Evolutionary conservation across 2,329 filamentous ascomycete species (phyloP).

Genomic region (Talaromyces sp.): DNA sequence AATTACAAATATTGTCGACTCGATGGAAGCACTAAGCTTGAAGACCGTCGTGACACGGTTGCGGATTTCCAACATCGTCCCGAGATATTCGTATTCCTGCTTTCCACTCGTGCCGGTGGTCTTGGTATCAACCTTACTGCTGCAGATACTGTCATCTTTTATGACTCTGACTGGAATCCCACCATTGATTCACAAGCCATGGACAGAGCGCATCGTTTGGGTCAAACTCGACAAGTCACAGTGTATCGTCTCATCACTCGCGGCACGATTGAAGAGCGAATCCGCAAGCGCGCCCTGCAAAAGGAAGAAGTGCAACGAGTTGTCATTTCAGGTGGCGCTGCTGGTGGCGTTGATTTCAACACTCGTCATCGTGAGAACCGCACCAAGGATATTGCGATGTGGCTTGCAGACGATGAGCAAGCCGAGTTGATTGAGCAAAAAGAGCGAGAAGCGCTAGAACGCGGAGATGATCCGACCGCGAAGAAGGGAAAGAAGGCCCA

Average conservation of each 20-base stretch:
- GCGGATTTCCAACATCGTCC: slow-evolving; percentile 91
- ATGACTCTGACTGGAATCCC: slow-evolving; percentile 99
- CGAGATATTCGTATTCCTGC: slow-evolving; percentile 93
- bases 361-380: slow-evolving; percentile 84
- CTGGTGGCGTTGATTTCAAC: slow-evolving; percentile 90
- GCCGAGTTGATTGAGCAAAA: slow-evolving; percentile 89
- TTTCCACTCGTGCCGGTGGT: slow-evolving; percentile 94
- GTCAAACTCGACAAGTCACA: slow-evolving; percentile 91
- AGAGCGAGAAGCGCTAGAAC: slow-evolving; percentile 74
- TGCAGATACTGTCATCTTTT: slow-evolving; percentile 98
- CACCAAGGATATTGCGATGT: slow-evolving; percentile 97
- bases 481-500: slow-evolving; percentile 57
- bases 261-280: slow-evolving; percentile 95
- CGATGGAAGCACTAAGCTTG: slow-evolving; percentile 93
- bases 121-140: slow-evolving; percentile 95
- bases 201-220: slow-evolving; percentile 96
- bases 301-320: slow-evolving; percentile 99
- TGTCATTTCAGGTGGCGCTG: slow-evolving; percentile 81
- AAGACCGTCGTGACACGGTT: slow-evolving; percentile 93
- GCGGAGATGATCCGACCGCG: slow-evolving; percentile 58
- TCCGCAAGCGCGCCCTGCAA: slow-evolving; percentile 91
- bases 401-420: slow-evolving; percentile 96
- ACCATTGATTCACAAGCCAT: slow-evolving; percentile 98
- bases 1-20: slow-evolving; percentile 98
- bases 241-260: slow-evolving; percentile 97